Conservation (phyloP, 2,329 filamentous ascomycete species). For the Fusarium brachygibbosum region DNA sequence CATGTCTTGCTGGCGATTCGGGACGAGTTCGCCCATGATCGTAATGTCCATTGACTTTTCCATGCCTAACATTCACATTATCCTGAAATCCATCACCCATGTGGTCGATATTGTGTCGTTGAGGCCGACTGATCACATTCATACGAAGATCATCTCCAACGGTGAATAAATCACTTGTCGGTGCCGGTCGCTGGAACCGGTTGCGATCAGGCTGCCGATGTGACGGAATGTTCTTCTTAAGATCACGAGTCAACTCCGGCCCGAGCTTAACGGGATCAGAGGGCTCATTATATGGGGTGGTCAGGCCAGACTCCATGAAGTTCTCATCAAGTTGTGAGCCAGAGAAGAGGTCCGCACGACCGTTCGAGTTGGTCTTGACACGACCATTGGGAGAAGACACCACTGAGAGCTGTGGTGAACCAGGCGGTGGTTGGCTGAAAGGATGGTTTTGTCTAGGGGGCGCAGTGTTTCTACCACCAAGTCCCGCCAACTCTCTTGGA, state of each 20-base stretch:
- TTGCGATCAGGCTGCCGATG: constrained; percentile 27
- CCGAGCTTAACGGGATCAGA: constrained; percentile 43
- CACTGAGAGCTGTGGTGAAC: constrained; percentile 38
- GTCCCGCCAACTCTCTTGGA: constrained; percentile 54
- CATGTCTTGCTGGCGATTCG: constrained; percentile 45
- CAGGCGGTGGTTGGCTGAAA: constrained; percentile 44
- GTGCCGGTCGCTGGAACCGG: constrained; percentile 28
- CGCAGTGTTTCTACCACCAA: constrained; percentile 51
- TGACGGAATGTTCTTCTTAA: constrained; percentile 41
- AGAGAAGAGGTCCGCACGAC: constrained; percentile 51
- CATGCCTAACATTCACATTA: constrained; percentile 33
- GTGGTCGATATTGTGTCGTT: constrained; percentile 45
- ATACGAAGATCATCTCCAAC: constrained; percentile 57
- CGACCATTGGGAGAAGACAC: constrained; percentile 42
- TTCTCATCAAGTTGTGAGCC: constrained; percentile 57
- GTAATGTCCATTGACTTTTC: constrained; percentile 34
- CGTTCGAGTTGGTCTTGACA: constrained; percentile 27
- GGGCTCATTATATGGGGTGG: constrained; percentile 54
- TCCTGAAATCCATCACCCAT: constrained; percentile 55
- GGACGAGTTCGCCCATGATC: constrained; percentile 38
- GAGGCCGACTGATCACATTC: constrained; percentile 51
- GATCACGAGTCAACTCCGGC: constrained; percentile 45
- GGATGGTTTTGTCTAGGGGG: constrained; percentile 48
- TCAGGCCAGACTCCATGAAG: constrained; percentile 57
- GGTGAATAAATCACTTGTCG: constrained; percentile 39